Percentiles rank a stretch among this genome's conserved stretches.
These are phyloP conservation scores for Podaxis sp. DNA, from an alignment of 768 basidiomycete species.

Conservation along the genomic window DNA sequence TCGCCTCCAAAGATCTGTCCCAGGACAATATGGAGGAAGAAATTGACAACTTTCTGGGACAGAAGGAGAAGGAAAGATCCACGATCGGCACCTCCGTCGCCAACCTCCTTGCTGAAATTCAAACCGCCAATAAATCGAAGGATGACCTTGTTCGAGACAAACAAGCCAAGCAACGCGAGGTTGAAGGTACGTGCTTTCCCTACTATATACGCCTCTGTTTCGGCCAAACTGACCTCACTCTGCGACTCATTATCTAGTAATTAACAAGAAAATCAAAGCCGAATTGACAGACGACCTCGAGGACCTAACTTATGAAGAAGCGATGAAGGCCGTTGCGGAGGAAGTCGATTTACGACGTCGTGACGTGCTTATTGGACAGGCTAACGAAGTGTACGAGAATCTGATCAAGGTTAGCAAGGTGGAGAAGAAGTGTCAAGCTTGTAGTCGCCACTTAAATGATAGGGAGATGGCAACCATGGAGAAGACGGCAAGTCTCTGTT, in stretches of 20 bases:
- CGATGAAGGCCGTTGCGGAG: slow-evolving; percentile 42
- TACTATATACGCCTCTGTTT: background rate
- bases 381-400: slow-evolving; percentile 43
- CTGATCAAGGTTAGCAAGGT: slow-evolving; percentile 58
- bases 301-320: slow-evolving; percentile 41
- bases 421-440: slow-evolving; percentile 73
- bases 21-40: slow-evolving; percentile 74
- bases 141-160: slow-evolving; percentile 8
- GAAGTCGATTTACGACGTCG: slow-evolving; percentile 10
- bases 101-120: slow-evolving; percentile 28
- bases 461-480: slow-evolving; percentile 59
- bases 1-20: slow-evolving; percentile 60
- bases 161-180: slow-evolving; percentile 12
- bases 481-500: slow-evolving; percentile 47
- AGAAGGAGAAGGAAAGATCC: slow-evolving; percentile 63
- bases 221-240: background rate
- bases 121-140: slow-evolving; percentile 44
- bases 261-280: slow-evolving; percentile 28
- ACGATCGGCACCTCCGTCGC: slow-evolving; percentile 36
- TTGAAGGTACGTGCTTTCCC: slow-evolving; percentile 9
- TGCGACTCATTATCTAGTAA: background rate
- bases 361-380: slow-evolving; percentile 2
- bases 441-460: slow-evolving; percentile 66
- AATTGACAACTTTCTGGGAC: slow-evolving; percentile 52
- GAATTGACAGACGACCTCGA: slow-evolving; percentile 30